A percentile compares a stretch with the other conserved stretches of the same genome.
Conservation (phyloP, 352 stramenopile genomes). For the Globisporangium nagaii region DNA sequence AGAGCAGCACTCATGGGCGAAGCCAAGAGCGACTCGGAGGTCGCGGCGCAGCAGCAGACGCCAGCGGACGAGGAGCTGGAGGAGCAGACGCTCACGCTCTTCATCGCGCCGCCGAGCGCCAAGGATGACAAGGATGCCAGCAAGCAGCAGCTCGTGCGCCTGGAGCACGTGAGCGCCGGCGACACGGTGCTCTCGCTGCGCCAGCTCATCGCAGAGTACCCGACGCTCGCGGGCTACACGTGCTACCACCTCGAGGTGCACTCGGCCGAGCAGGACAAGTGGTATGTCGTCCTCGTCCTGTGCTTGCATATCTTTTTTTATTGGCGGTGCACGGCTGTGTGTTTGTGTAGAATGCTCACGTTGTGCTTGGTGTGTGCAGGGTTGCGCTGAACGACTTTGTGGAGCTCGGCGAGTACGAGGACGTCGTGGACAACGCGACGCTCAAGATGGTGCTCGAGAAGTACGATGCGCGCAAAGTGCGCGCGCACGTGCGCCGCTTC, state of each 20-base stretch:
- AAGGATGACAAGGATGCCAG: conserved; percentile 5
- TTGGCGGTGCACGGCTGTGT: background rate
- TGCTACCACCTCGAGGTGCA: conserved; percentile 79
- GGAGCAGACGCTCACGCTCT: conserved; percentile 46
- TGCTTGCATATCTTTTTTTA: no score
- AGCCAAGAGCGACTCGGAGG: conserved; percentile 24
- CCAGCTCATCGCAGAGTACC: conserved; percentile 82
- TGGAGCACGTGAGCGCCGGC: conserved; percentile 65
- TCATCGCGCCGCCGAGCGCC: conserved; percentile 40
- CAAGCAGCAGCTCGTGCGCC: conserved; percentile 26
- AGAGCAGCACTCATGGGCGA: background rate
- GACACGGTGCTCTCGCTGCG: conserved; percentile 81
- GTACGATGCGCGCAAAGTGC: conserved; percentile 83
- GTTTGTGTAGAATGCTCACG: background rate
- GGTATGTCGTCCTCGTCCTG: conserved; percentile 22
- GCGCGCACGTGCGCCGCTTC: conserved; percentile 76
- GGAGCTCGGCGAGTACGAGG: conserved; percentile 79
- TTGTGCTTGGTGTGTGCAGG: conserved; percentile 14
- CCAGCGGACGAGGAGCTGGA: conserved; percentile 16
- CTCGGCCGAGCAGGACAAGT: conserved; percentile 14
- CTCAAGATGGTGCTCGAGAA: conserved; percentile 84
- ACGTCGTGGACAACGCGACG: conserved; percentile 50
- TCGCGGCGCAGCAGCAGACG: background rate
- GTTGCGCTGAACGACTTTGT: conserved; percentile 80
- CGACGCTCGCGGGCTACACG: conserved; percentile 76